phyloP scores from a whole-genome alignment of 192 early-diverging fungal species.

The Allomyces arbusculus region DNA sequence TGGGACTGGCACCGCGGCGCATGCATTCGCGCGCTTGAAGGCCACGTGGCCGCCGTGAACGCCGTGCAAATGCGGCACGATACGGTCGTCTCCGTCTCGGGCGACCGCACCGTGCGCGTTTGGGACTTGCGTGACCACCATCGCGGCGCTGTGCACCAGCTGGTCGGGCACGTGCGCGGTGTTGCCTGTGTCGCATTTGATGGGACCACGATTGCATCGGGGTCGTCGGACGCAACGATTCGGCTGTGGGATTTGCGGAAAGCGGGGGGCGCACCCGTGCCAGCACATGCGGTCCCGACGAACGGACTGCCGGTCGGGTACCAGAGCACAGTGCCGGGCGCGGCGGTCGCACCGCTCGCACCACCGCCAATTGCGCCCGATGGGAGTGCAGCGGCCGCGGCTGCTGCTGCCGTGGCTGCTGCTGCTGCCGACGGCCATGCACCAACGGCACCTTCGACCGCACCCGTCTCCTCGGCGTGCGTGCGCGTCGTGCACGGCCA shows the following conservation, averaged over 20 bases:
- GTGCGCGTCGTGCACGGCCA: background rate
- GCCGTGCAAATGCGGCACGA: constrained; percentile 45
- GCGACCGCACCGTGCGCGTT: constrained; percentile 64
- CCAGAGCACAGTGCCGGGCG: too few relatives aligned
- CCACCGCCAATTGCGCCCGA: background rate
- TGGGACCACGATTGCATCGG: constrained; percentile 58
- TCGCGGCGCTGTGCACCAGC: too few relatives aligned
- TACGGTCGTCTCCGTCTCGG: constrained; percentile 45
- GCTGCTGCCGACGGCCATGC: background rate
- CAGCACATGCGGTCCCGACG: background rate
- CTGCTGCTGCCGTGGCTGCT: background rate
- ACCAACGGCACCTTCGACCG: too few relatives aligned
- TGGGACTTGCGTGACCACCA: constrained; percentile 41
- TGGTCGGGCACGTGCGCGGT: constrained; percentile 52
- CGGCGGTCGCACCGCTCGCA: too few relatives aligned
- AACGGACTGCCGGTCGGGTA: too few relatives aligned
- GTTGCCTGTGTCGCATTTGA: constrained; percentile 83
- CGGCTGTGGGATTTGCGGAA: constrained; percentile 40
- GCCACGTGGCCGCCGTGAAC: constrained; percentile 67
- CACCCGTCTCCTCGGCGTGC: background rate
- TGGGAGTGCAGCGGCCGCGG: background rate
- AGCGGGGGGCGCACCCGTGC: background rate
- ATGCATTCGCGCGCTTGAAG: constrained; percentile 26
- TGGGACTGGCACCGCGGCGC: constrained; percentile 27
- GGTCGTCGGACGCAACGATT: constrained; percentile 61